These are phyloP conservation scores for Malassezia dermatis DNA, from an alignment of 1,284 basidiomycete species.

Conservation along the genomic window DNA sequence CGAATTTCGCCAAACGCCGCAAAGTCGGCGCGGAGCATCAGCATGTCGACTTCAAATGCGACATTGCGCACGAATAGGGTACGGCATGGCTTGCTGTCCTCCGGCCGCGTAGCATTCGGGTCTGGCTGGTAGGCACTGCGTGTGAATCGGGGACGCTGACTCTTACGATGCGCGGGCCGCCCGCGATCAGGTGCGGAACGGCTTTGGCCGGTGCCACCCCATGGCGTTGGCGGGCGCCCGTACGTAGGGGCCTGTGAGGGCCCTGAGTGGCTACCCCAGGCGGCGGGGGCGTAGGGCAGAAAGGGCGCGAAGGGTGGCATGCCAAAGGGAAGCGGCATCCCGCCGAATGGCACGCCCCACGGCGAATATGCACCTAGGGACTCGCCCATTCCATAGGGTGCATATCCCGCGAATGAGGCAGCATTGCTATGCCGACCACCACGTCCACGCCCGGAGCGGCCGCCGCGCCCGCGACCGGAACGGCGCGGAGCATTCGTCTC, in stretches of 20 bases:
- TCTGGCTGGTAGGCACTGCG: slow-evolving; percentile 19
- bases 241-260: background rate
- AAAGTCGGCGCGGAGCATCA: slow-evolving; percentile 60
- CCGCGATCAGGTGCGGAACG: background rate
- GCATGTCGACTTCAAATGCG: slow-evolving; percentile 8
- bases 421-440: slow-evolving; percentile 10
- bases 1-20: slow-evolving; percentile 88
- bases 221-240: background rate
- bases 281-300: background rate
- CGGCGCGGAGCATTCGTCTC: slow-evolving; percentile 26
- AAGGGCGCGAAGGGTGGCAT: background rate
- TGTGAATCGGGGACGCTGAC: slow-evolving; percentile 10
- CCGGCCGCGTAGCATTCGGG: slow-evolving; percentile 58
- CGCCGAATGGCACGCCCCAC: background rate
- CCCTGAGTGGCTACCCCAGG: background rate
- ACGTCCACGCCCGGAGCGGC: slow-evolving; percentile 14
- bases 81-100: slow-evolving; percentile 81
- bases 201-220: slow-evolving; percentile 10
- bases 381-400: slow-evolving; percentile 6
- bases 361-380: background rate
- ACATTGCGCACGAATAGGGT: slow-evolving; percentile 90
- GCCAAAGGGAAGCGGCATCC: background rate
- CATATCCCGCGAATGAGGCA: slow-evolving; percentile 12
- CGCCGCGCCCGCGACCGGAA: slow-evolving; percentile 23
- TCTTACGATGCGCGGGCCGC: background rate